A percentile compares a stretch with the other conserved stretches of the same genome.
phyloP scores from a whole-genome alignment of 163 green algal species.

The Chloromonas sp. region DNA sequence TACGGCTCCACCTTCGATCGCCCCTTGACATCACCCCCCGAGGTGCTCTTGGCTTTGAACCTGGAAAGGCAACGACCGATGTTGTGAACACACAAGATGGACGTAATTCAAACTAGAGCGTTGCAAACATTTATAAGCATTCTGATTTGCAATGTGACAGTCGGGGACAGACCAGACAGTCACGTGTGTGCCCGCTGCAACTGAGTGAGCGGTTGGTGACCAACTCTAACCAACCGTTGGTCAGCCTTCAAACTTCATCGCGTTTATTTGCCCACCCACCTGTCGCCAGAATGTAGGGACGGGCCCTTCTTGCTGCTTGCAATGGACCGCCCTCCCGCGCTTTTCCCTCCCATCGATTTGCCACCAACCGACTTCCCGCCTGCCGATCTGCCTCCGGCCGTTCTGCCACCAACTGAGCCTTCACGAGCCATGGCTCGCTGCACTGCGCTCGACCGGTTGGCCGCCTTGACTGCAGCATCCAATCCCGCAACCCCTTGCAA shows the following conservation, averaged over 20 bases:
- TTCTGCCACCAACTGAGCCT: conserved; percentile 6
- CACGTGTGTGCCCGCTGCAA: neutral
- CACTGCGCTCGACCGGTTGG: conserved; percentile 27
- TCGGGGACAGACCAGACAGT: neutral
- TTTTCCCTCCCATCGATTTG: conserved; percentile 12
- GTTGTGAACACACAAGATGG: neutral
- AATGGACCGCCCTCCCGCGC: conserved; percentile 12
- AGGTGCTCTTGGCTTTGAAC: conserved; percentile 57
- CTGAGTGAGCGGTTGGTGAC: too few relatives aligned
- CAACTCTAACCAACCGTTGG: too few relatives aligned
- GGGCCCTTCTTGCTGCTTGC: conserved; percentile 17
- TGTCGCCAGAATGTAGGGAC: conserved; percentile 9
- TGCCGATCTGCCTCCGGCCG: conserved; percentile 6
- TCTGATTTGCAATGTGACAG: neutral
- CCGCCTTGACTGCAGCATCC: conserved; percentile 23
- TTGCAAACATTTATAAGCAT: neutral
- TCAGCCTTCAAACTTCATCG: too few relatives aligned
- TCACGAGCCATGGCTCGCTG: conserved; percentile 10
- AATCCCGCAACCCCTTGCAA: conserved; percentile 33
- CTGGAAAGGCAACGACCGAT: conserved; percentile 15
- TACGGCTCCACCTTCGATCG: conserved; percentile 85
- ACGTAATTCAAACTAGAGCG: neutral
- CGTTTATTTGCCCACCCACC: neutral
- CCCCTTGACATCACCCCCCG: conserved; percentile 70
- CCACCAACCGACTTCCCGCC: conserved; percentile 1